These are phyloP conservation scores for Ilyonectria robusta DNA, from an alignment of 2,329 filamentous ascomycete genomes.

Conservation along the genomic window DNA sequence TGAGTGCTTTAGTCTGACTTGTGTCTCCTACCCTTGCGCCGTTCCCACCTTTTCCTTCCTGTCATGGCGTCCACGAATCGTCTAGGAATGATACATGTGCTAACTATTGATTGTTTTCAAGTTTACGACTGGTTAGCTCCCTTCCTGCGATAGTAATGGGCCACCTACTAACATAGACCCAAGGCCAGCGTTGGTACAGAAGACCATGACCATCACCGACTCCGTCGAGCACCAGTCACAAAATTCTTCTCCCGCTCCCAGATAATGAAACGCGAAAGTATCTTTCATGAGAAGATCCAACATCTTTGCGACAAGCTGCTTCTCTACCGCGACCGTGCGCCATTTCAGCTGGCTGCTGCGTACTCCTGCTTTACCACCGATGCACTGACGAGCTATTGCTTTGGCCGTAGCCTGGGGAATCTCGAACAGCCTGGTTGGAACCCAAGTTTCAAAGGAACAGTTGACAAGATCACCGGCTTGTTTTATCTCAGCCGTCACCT, in stretches of 20 bases:
- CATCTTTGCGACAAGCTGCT: conserved; percentile 25
- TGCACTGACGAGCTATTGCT: conserved; percentile 51
- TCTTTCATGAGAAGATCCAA: conserved; percentile 20
- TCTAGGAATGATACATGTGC: not conserved
- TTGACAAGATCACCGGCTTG: conserved; percentile 11
- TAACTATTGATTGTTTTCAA: not conserved
- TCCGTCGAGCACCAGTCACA: conserved; percentile 16
- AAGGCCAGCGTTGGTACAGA: conserved; percentile 21
- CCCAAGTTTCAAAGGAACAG: conserved; percentile 15
- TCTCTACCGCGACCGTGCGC: not conserved
- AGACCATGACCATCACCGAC: conserved; percentile 28
- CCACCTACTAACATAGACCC: not conserved
- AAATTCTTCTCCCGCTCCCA: conserved; percentile 27
- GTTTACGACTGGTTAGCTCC: conserved; percentile 5
- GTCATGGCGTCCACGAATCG: too few species aligned
- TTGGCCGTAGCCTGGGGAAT: conserved; percentile 44
- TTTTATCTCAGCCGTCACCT: conserved; percentile 20
- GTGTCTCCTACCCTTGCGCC: too few species aligned
- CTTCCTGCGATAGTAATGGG: not conserved
- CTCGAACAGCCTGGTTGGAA: conserved; percentile 12
- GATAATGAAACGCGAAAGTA: conserved; percentile 10
- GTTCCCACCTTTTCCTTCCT: too few species aligned
- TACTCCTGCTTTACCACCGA: conserved; percentile 55
- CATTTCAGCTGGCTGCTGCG: conserved; percentile 34
- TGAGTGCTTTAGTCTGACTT: not conserved